Evolutionary conservation across 352 stramenopile species (phyloP).

Genomic region (Phytophthora colocasiae): DNA sequence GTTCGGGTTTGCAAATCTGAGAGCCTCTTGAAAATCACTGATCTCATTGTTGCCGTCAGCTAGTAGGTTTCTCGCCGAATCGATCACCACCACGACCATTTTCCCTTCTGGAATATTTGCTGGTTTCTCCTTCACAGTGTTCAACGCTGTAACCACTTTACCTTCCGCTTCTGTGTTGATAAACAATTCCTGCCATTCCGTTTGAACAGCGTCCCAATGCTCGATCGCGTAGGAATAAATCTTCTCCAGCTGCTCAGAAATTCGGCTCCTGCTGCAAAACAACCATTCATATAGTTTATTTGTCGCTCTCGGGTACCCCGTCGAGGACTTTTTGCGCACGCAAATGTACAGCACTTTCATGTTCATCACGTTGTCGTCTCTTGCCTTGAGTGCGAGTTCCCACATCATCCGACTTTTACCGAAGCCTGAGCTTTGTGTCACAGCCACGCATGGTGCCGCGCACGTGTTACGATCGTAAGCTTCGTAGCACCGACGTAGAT

Average conservation of each 20-base stretch:
- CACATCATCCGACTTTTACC: not conserved
- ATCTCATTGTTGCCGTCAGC: no score
- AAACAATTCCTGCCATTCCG: not conserved
- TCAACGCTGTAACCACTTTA: not conserved
- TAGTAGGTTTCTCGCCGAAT: not conserved
- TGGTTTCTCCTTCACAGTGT: not conserved
- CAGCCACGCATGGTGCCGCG: no score
- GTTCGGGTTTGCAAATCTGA: no score
- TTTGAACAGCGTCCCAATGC: constrained; percentile 4
- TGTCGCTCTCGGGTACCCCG: constrained; percentile 5
- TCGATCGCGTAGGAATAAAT: constrained; percentile 1
- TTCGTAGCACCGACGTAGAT: not conserved
- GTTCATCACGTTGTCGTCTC: not conserved
- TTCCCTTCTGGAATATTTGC: not conserved
- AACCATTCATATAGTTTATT: constrained; percentile 2
- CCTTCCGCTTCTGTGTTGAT: not conserved
- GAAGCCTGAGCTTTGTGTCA: not conserved
- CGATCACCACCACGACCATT: not conserved
- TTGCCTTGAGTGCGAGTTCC: not conserved
- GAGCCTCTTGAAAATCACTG: no score
- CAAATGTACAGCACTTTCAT: not conserved
- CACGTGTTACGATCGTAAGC: no score
- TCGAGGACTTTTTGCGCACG: not conserved
- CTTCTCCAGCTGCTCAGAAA: not conserved
- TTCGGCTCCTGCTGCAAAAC: not conserved